Percentiles rank a stretch among this genome's conserved stretches.
These are phyloP conservation scores for Didymella sp. DNA, from an alignment of 2,329 filamentous ascomycete genomes.

Conservation along the genomic window DNA sequence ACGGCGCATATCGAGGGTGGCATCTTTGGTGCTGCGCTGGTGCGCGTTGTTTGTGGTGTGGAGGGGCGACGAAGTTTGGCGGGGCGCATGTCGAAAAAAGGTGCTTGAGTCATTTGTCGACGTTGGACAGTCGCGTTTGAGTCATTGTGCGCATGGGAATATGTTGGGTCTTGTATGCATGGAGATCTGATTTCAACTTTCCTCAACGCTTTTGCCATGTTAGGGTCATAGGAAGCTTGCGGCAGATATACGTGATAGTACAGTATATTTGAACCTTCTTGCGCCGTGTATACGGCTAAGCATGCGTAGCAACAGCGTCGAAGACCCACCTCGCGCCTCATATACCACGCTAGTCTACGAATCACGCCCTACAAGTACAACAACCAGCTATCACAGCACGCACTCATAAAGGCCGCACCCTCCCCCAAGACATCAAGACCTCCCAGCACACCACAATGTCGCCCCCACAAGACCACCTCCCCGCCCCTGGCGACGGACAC, in stretches of 20 bases:
- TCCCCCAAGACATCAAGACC: too few species aligned
- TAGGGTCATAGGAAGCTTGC: not conserved
- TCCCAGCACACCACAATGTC: too few species aligned
- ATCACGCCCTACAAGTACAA: conserved; percentile 14
- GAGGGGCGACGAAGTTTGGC: conserved; percentile 12
- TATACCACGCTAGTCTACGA: conserved; percentile 2
- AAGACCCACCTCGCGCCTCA: not conserved
- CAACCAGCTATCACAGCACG: not conserved
- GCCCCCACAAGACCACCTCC: not conserved
- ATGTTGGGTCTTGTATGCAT: not conserved
- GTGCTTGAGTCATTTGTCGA: conserved; percentile 18
- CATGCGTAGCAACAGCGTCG: too few species aligned
- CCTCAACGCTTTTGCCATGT: not conserved
- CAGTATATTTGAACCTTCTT: too few species aligned
- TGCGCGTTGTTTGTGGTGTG: not conserved
- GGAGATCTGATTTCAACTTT: conserved; percentile 12
- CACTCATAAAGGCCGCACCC: not conserved
- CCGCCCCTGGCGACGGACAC: too few species aligned
- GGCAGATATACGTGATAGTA: too few species aligned
- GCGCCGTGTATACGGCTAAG: too few species aligned
- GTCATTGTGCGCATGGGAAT: conserved; percentile 3
- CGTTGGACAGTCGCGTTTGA: not conserved
- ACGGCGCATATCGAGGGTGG: conserved; percentile 76
- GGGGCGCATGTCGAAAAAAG: conserved; percentile 10
- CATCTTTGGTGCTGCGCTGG: conserved; percentile 60